phyloP scores from a whole-genome alignment of 139 green algal genomes.

The Chlamydomonas applanata region DNA sequence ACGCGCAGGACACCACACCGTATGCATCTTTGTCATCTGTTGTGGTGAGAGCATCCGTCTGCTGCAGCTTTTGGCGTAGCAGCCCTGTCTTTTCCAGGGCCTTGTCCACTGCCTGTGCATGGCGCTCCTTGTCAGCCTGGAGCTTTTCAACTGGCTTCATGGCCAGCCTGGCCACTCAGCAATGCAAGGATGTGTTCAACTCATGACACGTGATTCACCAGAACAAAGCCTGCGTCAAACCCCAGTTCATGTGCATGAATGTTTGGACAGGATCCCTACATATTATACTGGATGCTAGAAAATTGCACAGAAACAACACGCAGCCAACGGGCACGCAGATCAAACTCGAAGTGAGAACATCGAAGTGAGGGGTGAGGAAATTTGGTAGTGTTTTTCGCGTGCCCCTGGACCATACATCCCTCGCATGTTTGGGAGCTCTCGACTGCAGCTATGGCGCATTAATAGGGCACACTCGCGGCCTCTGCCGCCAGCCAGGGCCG shows the following conservation, averaged over 20 bases:
- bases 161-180: background rate
- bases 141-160: slow-evolving; percentile 10
- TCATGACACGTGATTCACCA: background rate
- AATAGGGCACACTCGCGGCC: too few species aligned
- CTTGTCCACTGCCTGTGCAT: slow-evolving; percentile 14
- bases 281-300: background rate
- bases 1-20: too few species aligned
- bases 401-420: too few species aligned
- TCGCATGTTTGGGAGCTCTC: too few species aligned
- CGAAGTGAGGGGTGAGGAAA: too few species aligned
- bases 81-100: slow-evolving; percentile 17
- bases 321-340: background rate
- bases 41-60: slow-evolving; percentile 3
- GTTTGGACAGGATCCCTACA: too few species aligned
- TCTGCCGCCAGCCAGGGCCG: too few species aligned
- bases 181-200: background rate
- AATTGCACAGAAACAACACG: background rate
- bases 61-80: slow-evolving; percentile 15
- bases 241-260: background rate
- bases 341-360: too few species aligned
- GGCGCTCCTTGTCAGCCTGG: background rate
- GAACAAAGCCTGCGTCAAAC: background rate
- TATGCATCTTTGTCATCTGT: background rate
- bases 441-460: too few species aligned
- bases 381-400: too few species aligned